Conservation (phyloP, 768 basidiomycete genomes). For the Lyophyllum shimeji region DNA sequence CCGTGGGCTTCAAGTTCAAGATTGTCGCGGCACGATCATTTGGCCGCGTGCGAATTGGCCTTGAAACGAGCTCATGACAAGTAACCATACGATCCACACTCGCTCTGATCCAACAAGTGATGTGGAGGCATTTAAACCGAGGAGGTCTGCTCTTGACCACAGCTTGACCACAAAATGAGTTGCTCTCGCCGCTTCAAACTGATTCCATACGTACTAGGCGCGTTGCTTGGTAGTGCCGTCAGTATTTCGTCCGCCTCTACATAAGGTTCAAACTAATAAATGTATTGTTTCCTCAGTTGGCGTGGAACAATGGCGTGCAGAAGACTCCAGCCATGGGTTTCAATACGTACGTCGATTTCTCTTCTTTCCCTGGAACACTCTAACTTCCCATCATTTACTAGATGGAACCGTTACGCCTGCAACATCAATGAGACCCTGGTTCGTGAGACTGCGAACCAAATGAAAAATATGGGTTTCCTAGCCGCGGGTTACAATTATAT, state of each 20-base stretch:
- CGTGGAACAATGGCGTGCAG: slow-evolving; percentile 23
- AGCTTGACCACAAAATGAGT: not conserved
- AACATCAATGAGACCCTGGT: slow-evolving; percentile 24
- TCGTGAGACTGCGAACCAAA: slow-evolving; percentile 19
- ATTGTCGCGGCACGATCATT: not conserved
- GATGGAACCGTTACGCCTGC: slow-evolving; percentile 26
- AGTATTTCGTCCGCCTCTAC: not conserved
- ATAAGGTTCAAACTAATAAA: not conserved
- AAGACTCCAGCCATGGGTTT: slow-evolving; percentile 26
- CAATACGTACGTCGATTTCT: slow-evolving; percentile 17
- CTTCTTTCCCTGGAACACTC: not conserved
- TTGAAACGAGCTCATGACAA: not conserved
- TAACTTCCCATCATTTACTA: not conserved
- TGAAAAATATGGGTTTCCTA: slow-evolving; percentile 23
- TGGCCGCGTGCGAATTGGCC: not conserved
- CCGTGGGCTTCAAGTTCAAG: not conserved
- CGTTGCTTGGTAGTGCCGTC: not conserved
- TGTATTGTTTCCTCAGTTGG: not conserved
- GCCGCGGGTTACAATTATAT: slow-evolving; percentile 24
- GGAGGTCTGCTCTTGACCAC: not conserved
- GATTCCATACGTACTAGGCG: not conserved
- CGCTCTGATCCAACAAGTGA: not conserved
- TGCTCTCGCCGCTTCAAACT: not conserved
- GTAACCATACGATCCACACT: not conserved
- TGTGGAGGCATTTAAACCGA: not conserved